Conservation (phyloP, 169 alveolate species). For the Plasmodium chabaudi region DNA sequence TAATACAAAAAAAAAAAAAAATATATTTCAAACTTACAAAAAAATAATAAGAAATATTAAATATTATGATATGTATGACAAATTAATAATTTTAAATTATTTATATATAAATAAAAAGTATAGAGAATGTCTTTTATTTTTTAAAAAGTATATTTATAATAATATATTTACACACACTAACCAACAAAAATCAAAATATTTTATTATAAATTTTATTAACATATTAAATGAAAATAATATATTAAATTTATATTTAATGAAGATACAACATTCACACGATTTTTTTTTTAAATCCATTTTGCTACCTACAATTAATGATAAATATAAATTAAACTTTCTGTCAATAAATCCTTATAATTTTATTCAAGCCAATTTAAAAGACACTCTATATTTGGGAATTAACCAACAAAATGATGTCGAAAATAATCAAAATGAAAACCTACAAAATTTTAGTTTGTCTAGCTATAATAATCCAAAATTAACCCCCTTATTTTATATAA, state of each 20-base stretch:
- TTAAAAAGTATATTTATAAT: slow-evolving; percentile 37
- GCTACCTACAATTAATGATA: neutral
- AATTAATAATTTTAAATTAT: slow-evolving; percentile 36
- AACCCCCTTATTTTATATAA: slow-evolving; percentile 24
- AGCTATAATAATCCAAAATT: too few species aligned
- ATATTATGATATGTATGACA: slow-evolving; percentile 41
- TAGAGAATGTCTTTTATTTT: slow-evolving; percentile 28
- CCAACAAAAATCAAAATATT: slow-evolving; percentile 18
- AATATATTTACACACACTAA: too few species aligned
- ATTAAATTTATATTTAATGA: neutral
- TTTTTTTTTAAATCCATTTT: too few species aligned
- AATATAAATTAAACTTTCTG: slow-evolving; percentile 4
- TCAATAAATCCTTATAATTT: slow-evolving; percentile 19
- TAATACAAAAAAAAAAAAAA: slow-evolving; percentile 18
- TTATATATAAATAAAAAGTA: slow-evolving; percentile 22
- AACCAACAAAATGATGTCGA: neutral
- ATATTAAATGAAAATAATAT: slow-evolving; percentile 8
- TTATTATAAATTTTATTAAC: slow-evolving; percentile 58
- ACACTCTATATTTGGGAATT: slow-evolving; percentile 8
- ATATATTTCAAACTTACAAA: slow-evolving; percentile 15
- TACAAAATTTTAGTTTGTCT: neutral
- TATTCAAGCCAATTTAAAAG: slow-evolving; percentile 35
- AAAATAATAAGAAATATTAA: slow-evolving; percentile 61
- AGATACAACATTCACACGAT: slow-evolving; percentile 1
- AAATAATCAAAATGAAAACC: neutral